Evolutionary conservation across 257 asterid genomes (phyloP).

Genomic region (Euphrasia confusa): DNA sequence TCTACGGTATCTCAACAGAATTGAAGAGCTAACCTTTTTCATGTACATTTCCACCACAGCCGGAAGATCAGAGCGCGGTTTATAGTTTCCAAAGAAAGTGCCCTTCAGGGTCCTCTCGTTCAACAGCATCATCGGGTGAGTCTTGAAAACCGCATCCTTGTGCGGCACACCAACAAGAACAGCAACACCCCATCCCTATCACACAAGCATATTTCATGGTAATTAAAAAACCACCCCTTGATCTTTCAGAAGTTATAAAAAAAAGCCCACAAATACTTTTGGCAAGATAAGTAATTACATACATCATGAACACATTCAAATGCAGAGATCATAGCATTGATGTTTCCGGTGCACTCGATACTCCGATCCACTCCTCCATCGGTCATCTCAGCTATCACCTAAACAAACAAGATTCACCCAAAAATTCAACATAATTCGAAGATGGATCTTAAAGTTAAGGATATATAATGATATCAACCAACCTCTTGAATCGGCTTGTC

Average conservation of each 20-base stretch:
- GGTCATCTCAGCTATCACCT: slow-evolving; percentile 78
- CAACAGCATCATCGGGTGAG: slow-evolving; percentile 61
- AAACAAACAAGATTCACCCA: neutral
- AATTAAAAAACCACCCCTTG: neutral
- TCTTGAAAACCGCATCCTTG: slow-evolving; percentile 65
- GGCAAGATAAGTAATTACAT: slow-evolving; percentile 11
- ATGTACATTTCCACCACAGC: slow-evolving; percentile 65
- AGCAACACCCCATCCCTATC: slow-evolving; percentile 92
- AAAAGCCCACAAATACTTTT: too few relatives aligned
- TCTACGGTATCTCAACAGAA: too few relatives aligned
- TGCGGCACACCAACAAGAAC: slow-evolving; percentile 90
- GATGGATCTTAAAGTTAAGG: neutral
- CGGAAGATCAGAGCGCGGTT: slow-evolving; percentile 73
- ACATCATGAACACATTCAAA: slow-evolving; percentile 95
- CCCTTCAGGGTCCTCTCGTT: slow-evolving; percentile 87
- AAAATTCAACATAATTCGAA: too few relatives aligned
- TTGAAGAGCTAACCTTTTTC: slow-evolving; percentile 39
- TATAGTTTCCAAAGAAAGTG: slow-evolving; percentile 80
- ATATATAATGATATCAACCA: slow-evolving; percentile 23
- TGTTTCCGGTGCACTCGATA: slow-evolving; percentile 73
- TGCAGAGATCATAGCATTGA: slow-evolving; percentile 82
- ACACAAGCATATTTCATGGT: neutral
- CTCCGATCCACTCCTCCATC: slow-evolving; percentile 88
- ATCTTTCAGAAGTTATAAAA: neutral
- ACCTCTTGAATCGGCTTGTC: slow-evolving; percentile 77